Conservation (phyloP, 768 basidiomycete species). For the Collybiopsis confluens region DNA sequence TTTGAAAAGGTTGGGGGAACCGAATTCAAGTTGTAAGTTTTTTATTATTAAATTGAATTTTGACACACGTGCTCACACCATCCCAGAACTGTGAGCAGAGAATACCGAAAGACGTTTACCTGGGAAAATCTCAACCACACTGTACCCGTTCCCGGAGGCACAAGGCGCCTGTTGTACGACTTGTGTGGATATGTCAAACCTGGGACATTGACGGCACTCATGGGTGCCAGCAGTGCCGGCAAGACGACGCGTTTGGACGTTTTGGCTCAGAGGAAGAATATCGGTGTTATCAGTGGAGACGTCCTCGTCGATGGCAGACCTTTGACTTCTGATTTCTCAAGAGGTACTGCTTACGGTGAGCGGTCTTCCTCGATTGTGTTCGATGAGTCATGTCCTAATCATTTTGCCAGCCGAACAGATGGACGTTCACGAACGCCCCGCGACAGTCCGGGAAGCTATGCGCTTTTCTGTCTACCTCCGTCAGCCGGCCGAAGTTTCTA, state of each 20-base stretch:
- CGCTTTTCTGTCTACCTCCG: conserved; percentile 42
- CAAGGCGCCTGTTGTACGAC: conserved; percentile 31
- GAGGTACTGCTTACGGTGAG: no score
- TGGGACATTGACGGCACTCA: conserved; percentile 46
- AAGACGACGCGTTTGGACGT: conserved; percentile 41
- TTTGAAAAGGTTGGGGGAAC: conserved; percentile 17
- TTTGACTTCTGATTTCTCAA: no score
- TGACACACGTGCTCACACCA: no score
- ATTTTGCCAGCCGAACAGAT: no score
- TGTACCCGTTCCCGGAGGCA: conserved; percentile 21
- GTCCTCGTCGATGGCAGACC: conserved; percentile 41
- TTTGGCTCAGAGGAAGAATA: conserved; percentile 41
- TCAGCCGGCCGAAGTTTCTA: conserved; percentile 34
- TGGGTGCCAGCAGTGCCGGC: conserved; percentile 24
- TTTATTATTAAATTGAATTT: no score
- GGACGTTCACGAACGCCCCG: conserved; percentile 43
- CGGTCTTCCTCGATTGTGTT: no score
- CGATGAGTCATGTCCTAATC: no score
- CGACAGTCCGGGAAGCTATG: conserved; percentile 45
- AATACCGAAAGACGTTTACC: conserved; percentile 64
- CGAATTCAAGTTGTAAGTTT: neutral
- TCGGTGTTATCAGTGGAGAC: conserved; percentile 45
- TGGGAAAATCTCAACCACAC: conserved; percentile 42
- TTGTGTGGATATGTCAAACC: conserved; percentile 48
- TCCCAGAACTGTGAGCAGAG: conserved; percentile 3